phyloP scores from a whole-genome alignment of 495 filamentous ascomycete species.

The Thermochaetoides thermophila region DNA sequence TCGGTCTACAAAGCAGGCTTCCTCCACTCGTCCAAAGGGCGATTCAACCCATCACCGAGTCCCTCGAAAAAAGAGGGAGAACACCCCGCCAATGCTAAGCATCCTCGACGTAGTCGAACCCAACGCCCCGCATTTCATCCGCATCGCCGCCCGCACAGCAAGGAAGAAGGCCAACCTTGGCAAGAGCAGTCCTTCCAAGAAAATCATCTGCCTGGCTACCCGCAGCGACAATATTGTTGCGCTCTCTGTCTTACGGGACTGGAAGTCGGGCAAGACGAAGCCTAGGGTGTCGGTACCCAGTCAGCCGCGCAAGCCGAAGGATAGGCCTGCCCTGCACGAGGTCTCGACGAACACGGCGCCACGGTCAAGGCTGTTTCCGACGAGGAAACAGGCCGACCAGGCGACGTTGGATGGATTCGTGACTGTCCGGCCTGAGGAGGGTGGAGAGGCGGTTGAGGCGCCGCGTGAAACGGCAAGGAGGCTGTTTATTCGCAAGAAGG shows the following conservation, averaged over 20 bases:
- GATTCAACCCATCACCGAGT: not conserved
- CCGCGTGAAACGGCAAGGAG: too few species aligned
- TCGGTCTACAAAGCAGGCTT: conserved; percentile 13
- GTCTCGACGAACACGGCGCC: conserved; percentile 17
- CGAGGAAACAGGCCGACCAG: conserved; percentile 18
- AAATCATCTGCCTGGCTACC: conserved; percentile 58
- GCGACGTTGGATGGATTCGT: conserved; percentile 21
- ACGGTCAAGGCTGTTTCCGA: conserved; percentile 3
- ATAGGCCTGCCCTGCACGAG: conserved; percentile 15
- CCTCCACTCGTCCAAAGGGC: not conserved
- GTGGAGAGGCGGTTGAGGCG: too few species aligned
- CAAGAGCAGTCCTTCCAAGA: conserved; percentile 58
- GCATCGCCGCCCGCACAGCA: conserved; percentile 59
- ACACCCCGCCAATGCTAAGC: conserved; percentile 39
- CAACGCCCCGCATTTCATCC: conserved; percentile 56
- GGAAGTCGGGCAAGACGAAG: conserved; percentile 57
- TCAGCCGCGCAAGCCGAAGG: conserved; percentile 5
- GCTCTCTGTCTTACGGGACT: conserved; percentile 49
- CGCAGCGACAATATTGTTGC: conserved; percentile 62
- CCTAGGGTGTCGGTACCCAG: conserved; percentile 24
- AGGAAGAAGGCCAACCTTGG: conserved; percentile 47
- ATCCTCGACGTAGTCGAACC: conserved; percentile 56
- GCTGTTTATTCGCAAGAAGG: too few species aligned
- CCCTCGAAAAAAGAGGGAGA: conserved; percentile 11
- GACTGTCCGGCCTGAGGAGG: too few species aligned